Percentiles rank a stretch among this genome's conserved stretches.
Evolutionary conservation across 2,329 filamentous ascomycete genomes (phyloP).

Genomic region (Diplodia corticola): DNA sequence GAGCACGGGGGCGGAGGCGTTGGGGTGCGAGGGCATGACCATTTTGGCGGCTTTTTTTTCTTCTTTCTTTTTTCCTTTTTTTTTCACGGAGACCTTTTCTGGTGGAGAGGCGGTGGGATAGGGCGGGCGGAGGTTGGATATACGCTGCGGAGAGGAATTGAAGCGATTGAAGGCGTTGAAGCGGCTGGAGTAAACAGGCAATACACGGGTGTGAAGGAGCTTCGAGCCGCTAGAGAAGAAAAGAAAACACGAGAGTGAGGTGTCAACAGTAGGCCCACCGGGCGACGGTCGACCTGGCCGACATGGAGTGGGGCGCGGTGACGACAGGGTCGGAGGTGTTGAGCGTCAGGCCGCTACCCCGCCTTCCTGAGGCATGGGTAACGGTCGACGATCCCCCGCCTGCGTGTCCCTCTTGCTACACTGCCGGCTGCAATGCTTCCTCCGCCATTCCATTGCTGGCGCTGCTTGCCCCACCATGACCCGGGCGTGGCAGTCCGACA

Average conservation of each 20-base stretch:
- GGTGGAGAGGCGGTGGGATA: neutral
- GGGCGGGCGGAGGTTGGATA: neutral
- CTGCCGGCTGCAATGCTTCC: neutral
- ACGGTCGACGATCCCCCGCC: constrained; percentile 21
- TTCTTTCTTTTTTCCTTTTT: no score
- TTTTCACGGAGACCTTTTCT: no score
- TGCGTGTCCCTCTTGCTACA: neutral
- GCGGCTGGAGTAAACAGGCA: neutral
- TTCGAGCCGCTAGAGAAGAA: no score
- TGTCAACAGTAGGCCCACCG: neutral
- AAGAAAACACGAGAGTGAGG: neutral
- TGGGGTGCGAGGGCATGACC: constrained; percentile 17
- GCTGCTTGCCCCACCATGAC: neutral
- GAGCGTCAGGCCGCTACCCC: constrained; percentile 1
- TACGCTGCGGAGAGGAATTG: neutral
- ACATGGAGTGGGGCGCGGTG: neutral
- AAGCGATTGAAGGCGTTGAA: neutral
- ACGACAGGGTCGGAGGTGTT: neutral
- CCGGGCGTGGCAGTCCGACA: constrained; percentile 6
- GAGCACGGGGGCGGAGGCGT: constrained; percentile 20
- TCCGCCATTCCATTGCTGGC: neutral
- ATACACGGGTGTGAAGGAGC: neutral
- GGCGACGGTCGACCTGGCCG: constrained; percentile 1
- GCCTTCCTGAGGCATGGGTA: neutral
- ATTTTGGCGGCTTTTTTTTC: neutral